Evolutionary conservation across 139 green algal genomes (phyloP), one percentile per base, ranked within the genome.

Genomic region (Chlorella sp.): DNA sequence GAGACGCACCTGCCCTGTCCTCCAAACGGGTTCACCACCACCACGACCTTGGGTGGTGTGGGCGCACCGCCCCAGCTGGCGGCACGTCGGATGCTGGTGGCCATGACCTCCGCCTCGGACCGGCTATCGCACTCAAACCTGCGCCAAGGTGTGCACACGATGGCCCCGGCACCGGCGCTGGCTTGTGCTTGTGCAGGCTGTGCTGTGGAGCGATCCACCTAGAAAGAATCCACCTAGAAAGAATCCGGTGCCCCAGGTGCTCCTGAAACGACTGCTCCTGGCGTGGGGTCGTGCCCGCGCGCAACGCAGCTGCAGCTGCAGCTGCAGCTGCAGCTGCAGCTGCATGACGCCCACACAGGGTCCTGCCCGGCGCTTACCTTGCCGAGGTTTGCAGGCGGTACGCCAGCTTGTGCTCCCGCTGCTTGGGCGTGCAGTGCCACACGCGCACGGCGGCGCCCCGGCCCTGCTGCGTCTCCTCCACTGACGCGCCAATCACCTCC

Each of bases 11-110:
- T 86, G 66, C 88, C 84, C 6, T 70, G 70, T 23, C 89, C 89
- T 66, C 83, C 88, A 34, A 50, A 64, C 26, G 89, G 89, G 72
- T 94, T 94, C 49, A 91, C 74, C 49, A 94, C 76, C 0, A 81
- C 77, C 1, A 89, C 34, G 26, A 93, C 24, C 0, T 70, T 74
- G 0, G 62, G 79, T 0, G 80, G 79, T 27, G 31, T n/a, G 1
- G 64, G 49, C 1, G 22, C 35, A 2, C 72, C 79, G 27, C 62
- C 63, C 76, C 82, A 84, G 61, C 68, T 55, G 27, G 69, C 60
- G 26, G 26, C 31, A 4, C 62, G 31, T 2, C 73, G 72, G 23
- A 87, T 35, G 5, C 33, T 33, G 31, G 73, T 23, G 24, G 77
- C 69, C 42, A 87, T 31, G 17, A 55, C 35, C 1, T n/a, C 2